phyloP scores from a whole-genome alignment of 805 yeast species.

The Yamadazyma nakazawae region DNA sequence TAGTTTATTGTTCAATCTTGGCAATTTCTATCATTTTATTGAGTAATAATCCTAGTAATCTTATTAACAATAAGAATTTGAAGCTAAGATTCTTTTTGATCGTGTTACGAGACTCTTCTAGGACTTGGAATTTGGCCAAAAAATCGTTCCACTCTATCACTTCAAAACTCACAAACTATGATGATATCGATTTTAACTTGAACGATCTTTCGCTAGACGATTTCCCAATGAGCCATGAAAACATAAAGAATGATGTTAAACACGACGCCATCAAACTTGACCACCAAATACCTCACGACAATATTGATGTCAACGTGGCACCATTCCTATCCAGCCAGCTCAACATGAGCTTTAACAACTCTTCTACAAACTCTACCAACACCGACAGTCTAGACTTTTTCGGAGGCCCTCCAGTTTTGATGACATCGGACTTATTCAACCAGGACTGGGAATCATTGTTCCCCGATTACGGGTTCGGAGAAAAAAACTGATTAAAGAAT shows the following conservation, averaged over 20 bases:
- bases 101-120: constrained; percentile 39
- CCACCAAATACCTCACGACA: not conserved
- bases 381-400: constrained; percentile 30
- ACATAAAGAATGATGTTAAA: not conserved
- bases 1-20: constrained; percentile 46
- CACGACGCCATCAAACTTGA: not conserved
- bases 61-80: constrained; percentile 23
- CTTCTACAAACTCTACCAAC: constrained; percentile 4
- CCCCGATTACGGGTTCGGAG: constrained; percentile 42
- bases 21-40: constrained; percentile 42
- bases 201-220: constrained; percentile 7
- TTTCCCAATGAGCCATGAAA: not conserved
- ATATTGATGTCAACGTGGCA: not conserved
- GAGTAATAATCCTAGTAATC: constrained; percentile 22
- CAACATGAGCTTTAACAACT: constrained; percentile 6
- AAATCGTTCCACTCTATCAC: constrained; percentile 42
- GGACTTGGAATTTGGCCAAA: constrained; percentile 47
- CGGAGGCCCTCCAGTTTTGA: constrained; percentile 52
- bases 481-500: constrained; percentile 6
- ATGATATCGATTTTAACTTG: constrained; percentile 11
- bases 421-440: constrained; percentile 47
- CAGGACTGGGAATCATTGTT: constrained; percentile 51
- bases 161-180: constrained; percentile 23
- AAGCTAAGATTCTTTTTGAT: constrained; percentile 38
- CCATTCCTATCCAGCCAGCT: constrained; percentile 1